These are phyloP conservation scores for Salix viminalis DNA, from an alignment of 345 rosid genomes.

Conservation along the genomic window DNA sequence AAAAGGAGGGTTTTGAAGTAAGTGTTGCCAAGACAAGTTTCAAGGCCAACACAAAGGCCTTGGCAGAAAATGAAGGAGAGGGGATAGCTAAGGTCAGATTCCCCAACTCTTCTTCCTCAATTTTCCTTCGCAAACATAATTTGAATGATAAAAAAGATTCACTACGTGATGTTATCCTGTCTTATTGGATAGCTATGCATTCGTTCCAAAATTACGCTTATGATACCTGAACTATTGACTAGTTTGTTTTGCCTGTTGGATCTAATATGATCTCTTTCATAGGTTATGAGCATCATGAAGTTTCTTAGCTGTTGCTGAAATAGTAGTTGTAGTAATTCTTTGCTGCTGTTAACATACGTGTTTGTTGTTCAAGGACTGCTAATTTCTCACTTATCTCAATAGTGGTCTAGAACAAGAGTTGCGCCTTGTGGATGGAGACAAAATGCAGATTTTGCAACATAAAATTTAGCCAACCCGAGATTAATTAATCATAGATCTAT, in stretches of 20 bases:
- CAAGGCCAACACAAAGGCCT: conserved; percentile 97
- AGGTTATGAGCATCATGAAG: background rate
- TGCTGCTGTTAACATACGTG: no score
- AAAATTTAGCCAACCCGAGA: no score
- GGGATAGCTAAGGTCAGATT: conserved; percentile 85
- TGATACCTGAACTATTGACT: background rate
- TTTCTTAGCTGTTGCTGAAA: background rate
- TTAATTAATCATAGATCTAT: no score
- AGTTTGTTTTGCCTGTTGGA: background rate
- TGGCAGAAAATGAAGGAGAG: conserved; percentile 98
- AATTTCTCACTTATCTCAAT: no score
- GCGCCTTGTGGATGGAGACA: no score
- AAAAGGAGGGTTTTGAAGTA: conserved; percentile 85
- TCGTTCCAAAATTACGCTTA: background rate
- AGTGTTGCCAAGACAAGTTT: conserved; percentile 89
- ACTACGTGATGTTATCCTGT: background rate
- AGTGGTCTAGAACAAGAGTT: no score
- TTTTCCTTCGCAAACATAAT: background rate
- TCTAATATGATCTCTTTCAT: background rate
- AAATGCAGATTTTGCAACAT: no score
- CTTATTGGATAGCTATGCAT: background rate
- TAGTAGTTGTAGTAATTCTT: background rate
- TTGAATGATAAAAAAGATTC: conserved; percentile 1
- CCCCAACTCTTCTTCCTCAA: conserved; percentile 4
- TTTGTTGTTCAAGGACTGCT: no score